Conservation (phyloP, 1,139 yeast genomes). For the Chernovozyma sophiae-reginae region DNA sequence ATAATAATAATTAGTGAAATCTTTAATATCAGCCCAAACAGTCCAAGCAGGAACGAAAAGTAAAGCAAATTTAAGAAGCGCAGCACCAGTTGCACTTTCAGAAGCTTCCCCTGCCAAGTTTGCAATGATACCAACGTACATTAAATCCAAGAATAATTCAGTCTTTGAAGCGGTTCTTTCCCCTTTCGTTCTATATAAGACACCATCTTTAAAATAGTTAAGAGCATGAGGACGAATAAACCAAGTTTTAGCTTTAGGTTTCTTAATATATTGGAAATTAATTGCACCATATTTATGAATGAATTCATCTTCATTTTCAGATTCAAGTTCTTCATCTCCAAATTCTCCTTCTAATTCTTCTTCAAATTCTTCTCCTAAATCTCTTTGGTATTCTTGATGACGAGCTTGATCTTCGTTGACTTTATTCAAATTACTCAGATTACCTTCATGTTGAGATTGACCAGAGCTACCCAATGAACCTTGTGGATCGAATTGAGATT, state of each 20-base stretch:
- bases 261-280: conserved; percentile 43
- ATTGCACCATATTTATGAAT: conserved; percentile 49
- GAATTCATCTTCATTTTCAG: conserved; percentile 45
- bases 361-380: conserved; percentile 3
- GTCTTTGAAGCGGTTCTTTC: conserved; percentile 51
- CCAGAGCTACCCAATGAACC: no score
- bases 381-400: conserved; percentile 2
- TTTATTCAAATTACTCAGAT: not conserved
- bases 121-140: conserved; percentile 63
- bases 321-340: conserved; percentile 16
- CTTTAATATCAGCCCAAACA: conserved; percentile 63
- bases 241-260: conserved; percentile 42
- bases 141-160: conserved; percentile 59
- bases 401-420: not conserved
- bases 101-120: conserved; percentile 55
- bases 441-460: not conserved
- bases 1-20: conserved; percentile 61
- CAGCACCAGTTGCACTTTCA: conserved; percentile 45
- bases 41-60: conserved; percentile 58
- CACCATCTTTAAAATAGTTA: conserved; percentile 58
- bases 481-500: no score
- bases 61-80: conserved; percentile 47
- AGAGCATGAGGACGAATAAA: conserved; percentile 56
- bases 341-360: conserved; percentile 10
- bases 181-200: conserved; percentile 51